These are phyloP conservation scores for Penicillium sp. DNA, from an alignment of 2,329 filamentous ascomycete species.

Conservation along the genomic window DNA sequence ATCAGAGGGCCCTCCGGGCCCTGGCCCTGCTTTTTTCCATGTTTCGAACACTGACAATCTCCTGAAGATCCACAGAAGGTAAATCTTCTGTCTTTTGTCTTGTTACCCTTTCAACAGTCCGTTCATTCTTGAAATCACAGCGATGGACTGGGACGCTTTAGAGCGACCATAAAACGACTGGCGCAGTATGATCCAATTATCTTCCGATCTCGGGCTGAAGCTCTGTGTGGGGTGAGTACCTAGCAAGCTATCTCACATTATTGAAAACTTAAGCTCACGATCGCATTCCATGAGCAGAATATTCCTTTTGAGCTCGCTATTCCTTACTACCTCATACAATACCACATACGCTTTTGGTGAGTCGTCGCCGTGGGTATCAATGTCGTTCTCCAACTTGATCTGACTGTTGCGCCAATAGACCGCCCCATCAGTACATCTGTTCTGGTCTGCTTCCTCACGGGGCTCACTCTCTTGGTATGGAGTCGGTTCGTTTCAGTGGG, in stretches of 20 bases:
- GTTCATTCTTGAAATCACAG: slow-evolving; percentile 4
- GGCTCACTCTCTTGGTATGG: slow-evolving; percentile 31
- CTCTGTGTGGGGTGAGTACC: slow-evolving; percentile 27
- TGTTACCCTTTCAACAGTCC: slow-evolving; percentile 1
- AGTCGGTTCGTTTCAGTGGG: slow-evolving; percentile 27
- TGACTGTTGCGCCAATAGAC: slow-evolving; percentile 27
- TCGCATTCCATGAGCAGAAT: slow-evolving; percentile 15
- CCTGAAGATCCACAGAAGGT: slow-evolving; percentile 14
- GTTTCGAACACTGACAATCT: slow-evolving; percentile 14
- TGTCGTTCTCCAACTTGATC: slow-evolving; percentile 3
- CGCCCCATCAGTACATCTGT: slow-evolving; percentile 40
- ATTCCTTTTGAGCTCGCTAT: slow-evolving; percentile 29
- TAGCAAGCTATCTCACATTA: slow-evolving; percentile 1
- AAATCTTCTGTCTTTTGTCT: slow-evolving; percentile 5
- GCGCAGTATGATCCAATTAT: slow-evolving; percentile 23
- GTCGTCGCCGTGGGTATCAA: slow-evolving; percentile 8
- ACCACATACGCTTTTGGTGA: slow-evolving; percentile 36
- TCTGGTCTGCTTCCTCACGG: slow-evolving; percentile 36
- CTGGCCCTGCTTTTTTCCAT: slow-evolving; percentile 6
- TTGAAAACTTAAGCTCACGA: slow-evolving; percentile 15
- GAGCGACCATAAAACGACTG: slow-evolving; percentile 6
- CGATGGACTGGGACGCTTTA: slow-evolving; percentile 10
- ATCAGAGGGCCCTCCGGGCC: slow-evolving; percentile 1
- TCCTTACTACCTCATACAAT: slow-evolving; percentile 30
- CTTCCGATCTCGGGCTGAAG: slow-evolving; percentile 26